Evolutionary conservation across 176 grass and related monocot species (phyloP), one percentile per base, ranked within the genome.

Genomic region (Oryza meyeriana): DNA sequence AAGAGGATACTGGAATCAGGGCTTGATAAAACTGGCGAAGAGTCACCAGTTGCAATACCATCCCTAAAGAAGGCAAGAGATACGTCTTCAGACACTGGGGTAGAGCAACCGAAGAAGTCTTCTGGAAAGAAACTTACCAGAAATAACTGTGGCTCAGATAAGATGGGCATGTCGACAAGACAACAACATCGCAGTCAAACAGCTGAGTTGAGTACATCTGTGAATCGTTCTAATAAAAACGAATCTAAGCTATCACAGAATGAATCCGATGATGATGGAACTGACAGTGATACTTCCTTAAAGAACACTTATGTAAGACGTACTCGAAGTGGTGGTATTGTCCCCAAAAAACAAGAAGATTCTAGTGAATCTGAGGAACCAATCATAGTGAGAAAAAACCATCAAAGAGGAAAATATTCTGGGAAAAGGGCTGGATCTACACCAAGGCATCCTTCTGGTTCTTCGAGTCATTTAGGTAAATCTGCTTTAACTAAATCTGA

Each of bases 291-390:
- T 34, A 87, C 82, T 84, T 61, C 86, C 44, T 59, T 45, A 64
- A 78, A 40, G 76, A 89, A 52, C 84, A 86, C 75, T 68, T 36
- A 55, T 50, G 79, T 61, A 47, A 61, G 75, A 61, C 71, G 70
- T 32, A 78, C 64, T 2, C 79, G 61, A 83, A 29, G 10, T 81
- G 81, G 77, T 79, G 61, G 29, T 50, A 47, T 31, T 62, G 67
- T 79, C 47, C 20, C 65, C 34, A 42, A 64, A 83, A 78, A 76
- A 10, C 70, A 79, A 52, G 85, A 91, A 16, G 72, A 81, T 42
- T 78, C 80, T 52, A 89, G 83, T 77, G 85, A 86, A 71, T 87
- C 79, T 30, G 81, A 89, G 72, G 85, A 89, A 79, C 30, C 18
- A 17, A 39, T 29, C 67, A 25, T 35, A 2, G 24, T 63, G 77